Percentiles rank a stretch among this genome's conserved stretches.
These are phyloP conservation scores for Cladosporium colombiae DNA, from an alignment of 2,329 filamentous ascomycete species.

Conservation along the genomic window DNA sequence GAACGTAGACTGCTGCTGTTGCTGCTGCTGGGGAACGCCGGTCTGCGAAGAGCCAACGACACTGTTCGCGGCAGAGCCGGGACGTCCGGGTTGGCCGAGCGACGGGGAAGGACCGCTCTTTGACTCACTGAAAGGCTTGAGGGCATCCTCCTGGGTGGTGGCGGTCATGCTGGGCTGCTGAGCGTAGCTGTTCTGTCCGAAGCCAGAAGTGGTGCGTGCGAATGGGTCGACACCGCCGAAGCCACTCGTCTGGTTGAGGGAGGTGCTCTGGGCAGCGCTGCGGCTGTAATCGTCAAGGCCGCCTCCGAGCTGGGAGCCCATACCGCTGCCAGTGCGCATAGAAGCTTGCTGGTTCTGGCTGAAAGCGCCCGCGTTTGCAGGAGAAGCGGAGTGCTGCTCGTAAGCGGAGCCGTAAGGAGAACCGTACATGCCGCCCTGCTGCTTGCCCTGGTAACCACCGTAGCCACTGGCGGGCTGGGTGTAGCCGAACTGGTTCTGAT, in stretches of 20 bases:
- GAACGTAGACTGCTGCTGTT: slow-evolving; percentile 61
- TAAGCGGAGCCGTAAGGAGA: slow-evolving; percentile 61
- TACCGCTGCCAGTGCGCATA: slow-evolving; percentile 48
- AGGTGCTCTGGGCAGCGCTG: slow-evolving; percentile 52
- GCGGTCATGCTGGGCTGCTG: slow-evolving; percentile 42
- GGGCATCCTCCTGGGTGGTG: slow-evolving; percentile 49
- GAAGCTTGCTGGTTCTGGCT: slow-evolving; percentile 43
- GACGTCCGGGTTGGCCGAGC: slow-evolving; percentile 62
- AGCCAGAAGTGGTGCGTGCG: slow-evolving; percentile 58
- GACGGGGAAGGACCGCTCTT: slow-evolving; percentile 58
- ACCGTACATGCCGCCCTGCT: slow-evolving; percentile 60
- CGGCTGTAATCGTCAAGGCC: slow-evolving; percentile 63
- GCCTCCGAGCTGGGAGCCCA: slow-evolving; percentile 38
- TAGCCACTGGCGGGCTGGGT: slow-evolving; percentile 41
- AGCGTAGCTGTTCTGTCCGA: slow-evolving; percentile 52
- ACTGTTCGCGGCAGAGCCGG: slow-evolving; percentile 63
- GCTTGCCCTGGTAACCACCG: slow-evolving; percentile 39
- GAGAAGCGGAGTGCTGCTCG: slow-evolving; percentile 64
- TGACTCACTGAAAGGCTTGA: slow-evolving; percentile 60
- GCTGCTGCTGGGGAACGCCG: slow-evolving; percentile 36
- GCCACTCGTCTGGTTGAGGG: slow-evolving; percentile 55
- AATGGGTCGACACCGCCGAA: slow-evolving; percentile 61
- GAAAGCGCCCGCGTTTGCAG: slow-evolving; percentile 60
- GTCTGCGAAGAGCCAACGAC: slow-evolving; percentile 51
- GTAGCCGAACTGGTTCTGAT: slow-evolving; percentile 63